Evolutionary conservation across 139 green algal species (phyloP).

Genomic region (Asterochloris sp.): DNA sequence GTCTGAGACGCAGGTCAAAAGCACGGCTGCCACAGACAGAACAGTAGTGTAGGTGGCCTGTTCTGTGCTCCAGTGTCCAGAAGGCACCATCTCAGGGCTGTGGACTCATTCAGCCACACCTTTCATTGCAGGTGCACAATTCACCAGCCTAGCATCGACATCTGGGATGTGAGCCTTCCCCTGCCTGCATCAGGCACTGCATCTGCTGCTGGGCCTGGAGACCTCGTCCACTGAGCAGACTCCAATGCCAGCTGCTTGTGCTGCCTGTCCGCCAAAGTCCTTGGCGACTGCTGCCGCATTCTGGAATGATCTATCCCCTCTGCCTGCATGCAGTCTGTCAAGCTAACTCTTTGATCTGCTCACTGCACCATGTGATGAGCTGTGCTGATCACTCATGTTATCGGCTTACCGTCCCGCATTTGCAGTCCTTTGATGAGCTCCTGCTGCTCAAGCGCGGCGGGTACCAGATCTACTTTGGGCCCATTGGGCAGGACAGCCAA

Average conservation of each 20-base stretch:
- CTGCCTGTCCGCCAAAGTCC: too few relatives aligned
- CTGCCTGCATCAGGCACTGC: too few relatives aligned
- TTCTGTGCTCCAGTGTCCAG: too few relatives aligned
- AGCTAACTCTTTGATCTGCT: background rate
- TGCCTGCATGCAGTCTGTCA: too few relatives aligned
- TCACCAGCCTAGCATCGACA: slow-evolving; percentile 76
- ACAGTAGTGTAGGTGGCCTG: slow-evolving; percentile 62
- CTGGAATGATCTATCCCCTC: too few relatives aligned
- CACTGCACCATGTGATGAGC: background rate
- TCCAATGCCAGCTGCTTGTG: too few relatives aligned
- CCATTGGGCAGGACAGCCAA: slow-evolving; percentile 45
- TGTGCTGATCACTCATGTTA: too few relatives aligned
- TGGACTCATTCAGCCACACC: too few relatives aligned
- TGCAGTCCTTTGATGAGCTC: slow-evolving; percentile 63
- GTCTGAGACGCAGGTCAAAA: slow-evolving; percentile 21
- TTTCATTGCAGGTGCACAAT: slow-evolving; percentile 69
- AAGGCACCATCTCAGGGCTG: too few relatives aligned
- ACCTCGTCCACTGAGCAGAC: too few relatives aligned
- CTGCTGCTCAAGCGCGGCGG: slow-evolving; percentile 69
- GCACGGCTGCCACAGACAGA: slow-evolving; percentile 67
- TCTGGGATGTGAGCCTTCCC: slow-evolving; percentile 49
- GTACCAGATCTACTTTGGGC: slow-evolving; percentile 74
- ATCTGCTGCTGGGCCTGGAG: too few relatives aligned
- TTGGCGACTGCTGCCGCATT: too few relatives aligned
- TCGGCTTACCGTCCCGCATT: background rate